phyloP scores from a whole-genome alignment of 2,329 filamentous ascomycete genomes.

The Teratosphaeria nubilosa region DNA sequence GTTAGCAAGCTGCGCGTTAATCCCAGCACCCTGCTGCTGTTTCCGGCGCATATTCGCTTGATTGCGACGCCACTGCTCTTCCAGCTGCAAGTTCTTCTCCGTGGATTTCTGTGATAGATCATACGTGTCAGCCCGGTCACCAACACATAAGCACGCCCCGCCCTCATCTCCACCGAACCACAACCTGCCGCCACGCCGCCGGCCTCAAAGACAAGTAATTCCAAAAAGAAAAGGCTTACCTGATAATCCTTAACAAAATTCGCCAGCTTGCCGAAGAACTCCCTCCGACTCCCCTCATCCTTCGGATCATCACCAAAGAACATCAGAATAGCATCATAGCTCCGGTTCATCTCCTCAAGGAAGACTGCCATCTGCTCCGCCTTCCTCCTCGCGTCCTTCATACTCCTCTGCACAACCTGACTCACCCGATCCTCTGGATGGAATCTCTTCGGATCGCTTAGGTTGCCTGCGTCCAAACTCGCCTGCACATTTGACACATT shows the following conservation, averaged over 20 bases:
- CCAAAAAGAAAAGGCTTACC: slow-evolving; percentile 33
- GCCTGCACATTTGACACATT: slow-evolving; percentile 90
- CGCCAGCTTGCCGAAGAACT: slow-evolving; percentile 92
- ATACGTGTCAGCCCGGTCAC: slow-evolving; percentile 1
- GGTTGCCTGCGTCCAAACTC: slow-evolving; percentile 83
- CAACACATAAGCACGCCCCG: not conserved
- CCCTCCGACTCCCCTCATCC: slow-evolving; percentile 84
- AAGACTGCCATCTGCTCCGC: slow-evolving; percentile 92
- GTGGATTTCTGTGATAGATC: slow-evolving; percentile 55
- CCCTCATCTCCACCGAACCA: not conserved
- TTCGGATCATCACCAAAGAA: slow-evolving; percentile 91
- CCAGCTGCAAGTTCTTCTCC: slow-evolving; percentile 78
- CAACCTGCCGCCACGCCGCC: not conserved
- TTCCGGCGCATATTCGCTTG: slow-evolving; percentile 91
- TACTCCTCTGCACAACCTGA: slow-evolving; percentile 79
- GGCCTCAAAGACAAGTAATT: not conserved
- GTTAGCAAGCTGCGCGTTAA: slow-evolving; percentile 51
- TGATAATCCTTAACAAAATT: slow-evolving; percentile 89
- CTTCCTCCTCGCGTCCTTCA: slow-evolving; percentile 95
- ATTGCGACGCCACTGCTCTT: slow-evolving; percentile 75
- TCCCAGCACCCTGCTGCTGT: slow-evolving; percentile 29
- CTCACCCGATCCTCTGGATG: slow-evolving; percentile 93
- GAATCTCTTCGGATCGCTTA: slow-evolving; percentile 95
- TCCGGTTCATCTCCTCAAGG: slow-evolving; percentile 81
- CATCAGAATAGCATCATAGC: slow-evolving; percentile 89